Percentiles rank a stretch among this genome's conserved stretches.
Conservation (phyloP, 2,329 filamentous ascomycete genomes). For the Ceratocystiopsis minuta region DNA sequence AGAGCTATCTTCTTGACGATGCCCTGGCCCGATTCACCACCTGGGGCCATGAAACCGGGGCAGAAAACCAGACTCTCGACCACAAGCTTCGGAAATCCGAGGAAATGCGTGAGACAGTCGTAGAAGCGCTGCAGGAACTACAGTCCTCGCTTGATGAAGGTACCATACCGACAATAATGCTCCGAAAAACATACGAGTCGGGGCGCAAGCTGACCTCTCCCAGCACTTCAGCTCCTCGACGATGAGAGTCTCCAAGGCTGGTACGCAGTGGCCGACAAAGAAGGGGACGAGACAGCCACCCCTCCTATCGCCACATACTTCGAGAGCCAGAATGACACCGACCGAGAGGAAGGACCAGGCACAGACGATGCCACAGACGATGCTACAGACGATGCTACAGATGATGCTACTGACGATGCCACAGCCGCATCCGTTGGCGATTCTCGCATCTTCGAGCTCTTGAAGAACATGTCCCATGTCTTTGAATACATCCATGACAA, state of each 20-base stretch:
- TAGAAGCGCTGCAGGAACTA: conserved; percentile 2
- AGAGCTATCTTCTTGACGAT: conserved; percentile 4
- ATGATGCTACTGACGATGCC: background rate
- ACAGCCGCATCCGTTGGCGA: background rate
- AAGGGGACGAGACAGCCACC: no score
- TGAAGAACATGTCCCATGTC: background rate
- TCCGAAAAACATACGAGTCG: background rate
- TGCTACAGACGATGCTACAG: background rate
- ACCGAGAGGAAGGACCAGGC: background rate
- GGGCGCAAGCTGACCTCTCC: background rate
- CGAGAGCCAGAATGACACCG: background rate
- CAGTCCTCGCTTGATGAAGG: conserved; percentile 6
- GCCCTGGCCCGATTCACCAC: conserved; percentile 4
- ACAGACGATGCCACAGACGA: background rate
- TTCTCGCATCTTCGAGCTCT: background rate
- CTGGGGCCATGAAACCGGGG: conserved; percentile 8
- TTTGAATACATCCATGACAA: conserved; percentile 1
- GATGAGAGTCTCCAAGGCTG: conserved; percentile 2
- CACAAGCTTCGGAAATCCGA: conserved; percentile 7
- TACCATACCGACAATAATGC: background rate
- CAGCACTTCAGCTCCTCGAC: conserved; percentile 4
- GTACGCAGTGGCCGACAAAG: background rate
- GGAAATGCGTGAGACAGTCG: conserved; percentile 5
- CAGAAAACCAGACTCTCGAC: conserved; percentile 6
- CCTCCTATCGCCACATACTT: no score